A percentile compares a stretch with the other conserved stretches of the same genome.
Evolutionary conservation across 257 asterid species (phyloP).

Genomic region (Voacanga thouarsii): DNA sequence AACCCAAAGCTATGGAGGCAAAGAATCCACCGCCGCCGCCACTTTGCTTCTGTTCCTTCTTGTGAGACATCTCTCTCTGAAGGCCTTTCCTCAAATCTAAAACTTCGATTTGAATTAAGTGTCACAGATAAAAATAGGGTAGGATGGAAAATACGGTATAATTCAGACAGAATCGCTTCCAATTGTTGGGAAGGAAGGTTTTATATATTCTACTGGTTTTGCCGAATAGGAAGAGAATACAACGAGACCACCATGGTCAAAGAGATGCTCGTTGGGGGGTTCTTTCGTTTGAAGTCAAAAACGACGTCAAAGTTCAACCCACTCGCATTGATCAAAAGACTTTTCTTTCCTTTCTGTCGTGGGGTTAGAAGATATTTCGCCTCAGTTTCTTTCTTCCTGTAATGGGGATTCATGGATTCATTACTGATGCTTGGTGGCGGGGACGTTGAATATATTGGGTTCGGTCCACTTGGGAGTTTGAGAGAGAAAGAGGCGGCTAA

Average conservation of each 20-base stretch:
- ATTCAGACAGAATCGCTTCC: neutral
- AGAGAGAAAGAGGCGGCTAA: neutral
- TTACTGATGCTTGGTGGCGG: neutral
- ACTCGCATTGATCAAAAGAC: neutral
- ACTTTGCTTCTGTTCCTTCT: slow-evolving; percentile 21
- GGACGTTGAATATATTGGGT: too few species aligned
- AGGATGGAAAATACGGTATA: neutral
- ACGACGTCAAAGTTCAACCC: slow-evolving; percentile 6
- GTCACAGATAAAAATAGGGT: neutral
- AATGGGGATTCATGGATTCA: neutral
- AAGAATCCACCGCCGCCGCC: slow-evolving; percentile 54
- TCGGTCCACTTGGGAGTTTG: too few species aligned
- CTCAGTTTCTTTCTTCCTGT: neutral
- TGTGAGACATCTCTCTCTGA: neutral
- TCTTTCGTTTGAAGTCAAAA: slow-evolving; percentile 10
- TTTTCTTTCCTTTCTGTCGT: neutral
- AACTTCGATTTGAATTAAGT: neutral
- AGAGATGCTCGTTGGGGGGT: neutral
- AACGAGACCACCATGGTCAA: neutral
- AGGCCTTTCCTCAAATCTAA: neutral
- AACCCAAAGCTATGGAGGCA: slow-evolving; percentile 59
- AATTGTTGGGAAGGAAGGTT: neutral
- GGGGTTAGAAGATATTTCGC: neutral
- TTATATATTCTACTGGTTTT: neutral
- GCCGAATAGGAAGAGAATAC: neutral